A percentile compares a stretch with the other conserved stretches of the same genome.
These are phyloP conservation scores for Carnegiea gigantea DNA, from an alignment of 179 eudicot genomes.

Conservation along the genomic window DNA sequence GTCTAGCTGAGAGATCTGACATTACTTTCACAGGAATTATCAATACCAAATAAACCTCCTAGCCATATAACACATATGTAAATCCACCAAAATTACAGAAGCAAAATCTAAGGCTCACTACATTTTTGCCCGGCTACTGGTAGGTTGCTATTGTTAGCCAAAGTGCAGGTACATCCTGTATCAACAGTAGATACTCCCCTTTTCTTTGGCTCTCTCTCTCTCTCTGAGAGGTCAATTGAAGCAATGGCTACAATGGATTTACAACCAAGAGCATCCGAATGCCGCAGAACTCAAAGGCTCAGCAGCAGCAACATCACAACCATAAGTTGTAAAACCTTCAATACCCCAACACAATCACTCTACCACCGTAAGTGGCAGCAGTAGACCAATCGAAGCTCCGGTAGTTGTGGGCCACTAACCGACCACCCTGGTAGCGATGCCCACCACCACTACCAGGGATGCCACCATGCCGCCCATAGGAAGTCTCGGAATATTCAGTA, in stretches of 20 bases:
- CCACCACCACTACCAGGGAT: constrained; percentile 29
- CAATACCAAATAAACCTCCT: too few relatives aligned
- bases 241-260: constrained; percentile 43
- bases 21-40: too few relatives aligned
- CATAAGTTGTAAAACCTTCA: constrained; percentile 9
- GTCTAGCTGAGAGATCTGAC: too few relatives aligned
- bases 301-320: not conserved
- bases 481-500: constrained; percentile 41
- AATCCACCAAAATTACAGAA: too few relatives aligned
- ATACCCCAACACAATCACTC: constrained; percentile 17
- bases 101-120: too few relatives aligned
- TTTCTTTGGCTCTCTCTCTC: too few relatives aligned
- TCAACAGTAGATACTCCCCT: too few relatives aligned
- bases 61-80: too few relatives aligned
- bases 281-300: constrained; percentile 15
- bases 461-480: constrained; percentile 23
- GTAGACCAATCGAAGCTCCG: constrained; percentile 25
- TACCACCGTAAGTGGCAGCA: constrained; percentile 4
- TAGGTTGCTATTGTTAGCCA: too few relatives aligned
- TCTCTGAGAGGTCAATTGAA: not conserved
- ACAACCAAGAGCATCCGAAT: constrained; percentile 30
- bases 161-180: too few relatives aligned
- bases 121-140: too few relatives aligned
- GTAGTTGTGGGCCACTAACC: constrained; percentile 52
- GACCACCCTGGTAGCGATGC: constrained; percentile 35